These are phyloP conservation scores for Synchytrium microbalum DNA, from an alignment of 371 early-diverging fungal species.

Conservation along the genomic window DNA sequence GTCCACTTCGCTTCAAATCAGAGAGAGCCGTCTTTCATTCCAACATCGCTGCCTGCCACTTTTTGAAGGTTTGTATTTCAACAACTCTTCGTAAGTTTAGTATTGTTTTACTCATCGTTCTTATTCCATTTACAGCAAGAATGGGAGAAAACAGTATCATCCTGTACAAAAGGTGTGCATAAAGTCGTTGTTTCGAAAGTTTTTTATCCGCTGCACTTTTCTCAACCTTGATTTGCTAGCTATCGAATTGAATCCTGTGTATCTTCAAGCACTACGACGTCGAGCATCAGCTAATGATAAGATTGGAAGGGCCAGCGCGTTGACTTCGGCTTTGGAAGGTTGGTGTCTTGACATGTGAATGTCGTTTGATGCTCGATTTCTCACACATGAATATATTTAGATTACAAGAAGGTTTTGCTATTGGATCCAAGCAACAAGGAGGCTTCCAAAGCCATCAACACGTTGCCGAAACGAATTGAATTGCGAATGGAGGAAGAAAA, in stretches of 20 bases:
- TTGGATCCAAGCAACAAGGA: conserved; percentile 17
- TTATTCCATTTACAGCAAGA: conserved; percentile 27
- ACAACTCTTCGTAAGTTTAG: background rate
- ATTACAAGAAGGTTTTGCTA: conserved; percentile 14
- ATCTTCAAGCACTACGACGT: conserved; percentile 73
- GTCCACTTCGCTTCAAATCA: conserved; percentile 36
- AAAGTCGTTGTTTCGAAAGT: no score
- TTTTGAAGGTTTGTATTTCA: conserved; percentile 39
- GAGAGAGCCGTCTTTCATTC: conserved; percentile 51
- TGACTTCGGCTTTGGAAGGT: conserved; percentile 53
- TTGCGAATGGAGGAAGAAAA: conserved; percentile 55
- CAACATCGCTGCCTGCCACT: conserved; percentile 63
- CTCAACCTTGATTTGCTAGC: no score
- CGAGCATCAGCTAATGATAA: conserved; percentile 76
- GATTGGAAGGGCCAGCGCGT: conserved; percentile 38
- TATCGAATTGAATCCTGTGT: conserved; percentile 63
- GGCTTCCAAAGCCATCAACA: conserved; percentile 27
- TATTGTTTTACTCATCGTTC: background rate
- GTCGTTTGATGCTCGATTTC: no score
- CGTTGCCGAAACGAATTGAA: conserved; percentile 40
- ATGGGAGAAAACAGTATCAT: conserved; percentile 40
- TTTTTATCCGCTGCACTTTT: no score
- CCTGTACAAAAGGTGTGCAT: conserved; percentile 37
- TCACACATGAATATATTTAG: conserved; percentile 15
- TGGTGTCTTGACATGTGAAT: conserved; percentile 15